These are phyloP conservation scores for Suillus occidentalis DNA, from an alignment of 768 basidiomycete genomes.

Conservation along the genomic window DNA sequence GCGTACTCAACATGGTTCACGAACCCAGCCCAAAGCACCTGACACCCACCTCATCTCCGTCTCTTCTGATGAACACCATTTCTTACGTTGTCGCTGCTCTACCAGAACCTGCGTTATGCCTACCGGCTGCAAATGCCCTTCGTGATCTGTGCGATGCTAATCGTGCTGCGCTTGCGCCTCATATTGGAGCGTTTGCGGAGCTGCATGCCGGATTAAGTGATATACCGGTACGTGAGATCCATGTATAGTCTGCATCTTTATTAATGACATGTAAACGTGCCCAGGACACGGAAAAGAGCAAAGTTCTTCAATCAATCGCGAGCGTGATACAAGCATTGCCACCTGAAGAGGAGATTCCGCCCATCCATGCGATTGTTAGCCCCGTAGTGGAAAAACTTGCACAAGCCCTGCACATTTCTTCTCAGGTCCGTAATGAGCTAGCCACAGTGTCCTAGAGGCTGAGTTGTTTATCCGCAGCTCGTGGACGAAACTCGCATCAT, in stretches of 20 bases:
- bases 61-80: slow-evolving; percentile 63
- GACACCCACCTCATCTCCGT: slow-evolving; percentile 31
- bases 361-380: slow-evolving; percentile 74
- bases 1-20: slow-evolving; percentile 82
- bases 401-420: slow-evolving; percentile 56
- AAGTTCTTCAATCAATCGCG: slow-evolving; percentile 88
- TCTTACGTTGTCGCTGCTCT: slow-evolving; percentile 72
- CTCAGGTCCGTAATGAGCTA: slow-evolving; percentile 42
- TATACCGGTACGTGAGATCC: slow-evolving; percentile 59
- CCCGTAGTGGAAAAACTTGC: slow-evolving; percentile 73
- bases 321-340: slow-evolving; percentile 92
- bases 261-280: slow-evolving; percentile 5
- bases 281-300: slow-evolving; percentile 83
- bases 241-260: not conserved
- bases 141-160: slow-evolving; percentile 91
- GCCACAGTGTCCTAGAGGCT: not conserved
- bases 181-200: slow-evolving; percentile 82
- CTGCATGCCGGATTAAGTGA: slow-evolving; percentile 74
- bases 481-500: slow-evolving; percentile 70
- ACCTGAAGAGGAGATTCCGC: slow-evolving; percentile 72
- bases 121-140: slow-evolving; percentile 77
- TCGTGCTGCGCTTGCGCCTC: slow-evolving; percentile 75
- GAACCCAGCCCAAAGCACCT: slow-evolving; percentile 41
- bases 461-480: slow-evolving; percentile 39
- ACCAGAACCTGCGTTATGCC: slow-evolving; percentile 60